Base-by-base conservation (phyloP, 2,329 filamentous ascomycete species). In the Mycogone perniciosa region DNA sequence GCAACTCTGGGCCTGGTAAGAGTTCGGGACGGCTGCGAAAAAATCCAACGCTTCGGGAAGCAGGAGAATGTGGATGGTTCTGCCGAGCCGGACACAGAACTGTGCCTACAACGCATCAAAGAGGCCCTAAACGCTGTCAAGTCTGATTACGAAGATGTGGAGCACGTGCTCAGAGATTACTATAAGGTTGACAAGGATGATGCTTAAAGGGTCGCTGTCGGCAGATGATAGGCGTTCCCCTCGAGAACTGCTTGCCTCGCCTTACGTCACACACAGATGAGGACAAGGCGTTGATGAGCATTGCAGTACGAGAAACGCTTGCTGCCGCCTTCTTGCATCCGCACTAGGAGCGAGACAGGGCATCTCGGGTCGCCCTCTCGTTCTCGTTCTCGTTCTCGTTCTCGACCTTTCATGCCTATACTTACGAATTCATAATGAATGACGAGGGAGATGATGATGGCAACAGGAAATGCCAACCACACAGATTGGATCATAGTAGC, bases 1-100 rank as follows among this genome's bases (percentile, higher is more conserved):
- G 92, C 93, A 37, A 96, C 93, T 4, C 80, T 99, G 48, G 93
- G 93, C 42, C 80, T 97, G 50, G 85, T 81, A 62, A 95, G 95
- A 69, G 86, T 99, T 62, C 88, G 89, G 67, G 90, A 96, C 64
- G 86, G 83, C 56, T 99, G 93, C 73, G 91, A 97, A 72, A 90
- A 95, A 76, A 96, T 99, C 62, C 92, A 99, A 70, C 86, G 95
- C 64, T 95, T 85, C 67, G 92, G 92, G 59, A 86, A 87, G 62
- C 77, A 80, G 62, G 89, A 91, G 70, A 90, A 92, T 60, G 81
- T 88, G 54, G 85, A 87, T 40, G 90, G 90, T 39, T 77, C 75
- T 5, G 72, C 76, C 51, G 83, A 89, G 64, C 72, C 75, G 2
- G 82, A 95, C 61, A 76, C 85, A 53, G 73, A 82, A 3, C 72